Evolutionary conservation across 805 yeast genomes (phyloP).

Genomic region (Candida sanyiensis): DNA sequence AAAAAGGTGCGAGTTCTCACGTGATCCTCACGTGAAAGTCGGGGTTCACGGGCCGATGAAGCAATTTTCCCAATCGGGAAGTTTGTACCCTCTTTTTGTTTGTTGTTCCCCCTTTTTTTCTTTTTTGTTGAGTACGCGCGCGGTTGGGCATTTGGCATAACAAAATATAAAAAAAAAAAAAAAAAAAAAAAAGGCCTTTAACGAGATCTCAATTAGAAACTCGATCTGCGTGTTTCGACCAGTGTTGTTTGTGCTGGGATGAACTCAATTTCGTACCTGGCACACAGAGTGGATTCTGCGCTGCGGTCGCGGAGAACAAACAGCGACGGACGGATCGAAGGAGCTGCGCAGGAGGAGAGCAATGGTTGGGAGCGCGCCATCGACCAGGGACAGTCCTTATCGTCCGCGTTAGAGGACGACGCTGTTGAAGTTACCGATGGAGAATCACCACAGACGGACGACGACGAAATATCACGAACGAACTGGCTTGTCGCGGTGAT

Average conservation of each 20-base stretch:
- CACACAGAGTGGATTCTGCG: slow-evolving; percentile 23
- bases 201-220: too few species aligned
- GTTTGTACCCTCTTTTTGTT: neutral
- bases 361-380: too few species aligned
- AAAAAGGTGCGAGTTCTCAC: slow-evolving; percentile 1
- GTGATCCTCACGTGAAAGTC: neutral
- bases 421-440: neutral
- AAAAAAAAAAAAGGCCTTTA: too few species aligned
- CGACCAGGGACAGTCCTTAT: too few species aligned
- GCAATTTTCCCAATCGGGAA: slow-evolving; percentile 2
- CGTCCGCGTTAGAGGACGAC: too few species aligned
- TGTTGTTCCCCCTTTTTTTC: neutral
- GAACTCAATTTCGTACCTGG: slow-evolving; percentile 27
- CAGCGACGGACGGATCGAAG: neutral
- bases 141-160: neutral
- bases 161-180: neutral
- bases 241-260: too few species aligned
- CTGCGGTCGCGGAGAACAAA: slow-evolving; percentile 13
- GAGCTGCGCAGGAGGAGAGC: neutral
- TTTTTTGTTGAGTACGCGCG: slow-evolving; percentile 3
- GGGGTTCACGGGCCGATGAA: too few species aligned
- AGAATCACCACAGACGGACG: neutral
- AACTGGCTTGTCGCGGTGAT: slow-evolving; percentile 24
- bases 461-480: slow-evolving; percentile 12
- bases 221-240: too few species aligned